Percentiles rank a stretch among this genome's conserved stretches.
phyloP scores from a whole-genome alignment of 148 eudicot species.

The Rhododendron ferrugineum region DNA sequence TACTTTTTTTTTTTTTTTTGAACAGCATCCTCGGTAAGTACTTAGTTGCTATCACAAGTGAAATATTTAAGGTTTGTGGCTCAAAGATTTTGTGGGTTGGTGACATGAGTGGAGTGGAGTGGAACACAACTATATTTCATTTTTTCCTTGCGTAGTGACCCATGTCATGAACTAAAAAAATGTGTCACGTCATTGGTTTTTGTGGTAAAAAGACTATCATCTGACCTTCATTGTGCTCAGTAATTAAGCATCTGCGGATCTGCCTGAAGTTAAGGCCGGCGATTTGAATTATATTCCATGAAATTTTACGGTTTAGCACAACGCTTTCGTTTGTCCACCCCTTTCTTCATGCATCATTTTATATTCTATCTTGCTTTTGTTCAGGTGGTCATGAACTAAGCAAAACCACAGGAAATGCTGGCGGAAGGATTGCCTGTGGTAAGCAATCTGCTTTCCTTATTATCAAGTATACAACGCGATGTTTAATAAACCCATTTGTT shows the following conservation, averaged over 20 bases:
- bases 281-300: background rate
- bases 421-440: slow-evolving; percentile 81
- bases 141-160: background rate
- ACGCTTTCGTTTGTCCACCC: background rate
- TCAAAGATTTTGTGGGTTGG: background rate
- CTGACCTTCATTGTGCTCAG: background rate
- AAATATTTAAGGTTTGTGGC: background rate
- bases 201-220: background rate
- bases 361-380: background rate
- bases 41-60: background rate
- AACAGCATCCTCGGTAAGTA: background rate
- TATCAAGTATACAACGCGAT: background rate
- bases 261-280: background rate
- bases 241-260: background rate
- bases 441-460: slow-evolving; percentile 15
- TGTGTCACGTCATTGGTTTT: background rate
- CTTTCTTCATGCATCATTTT: background rate
- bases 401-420: slow-evolving; percentile 77
- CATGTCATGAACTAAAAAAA: background rate
- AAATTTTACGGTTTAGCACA: background rate
- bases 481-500: background rate
- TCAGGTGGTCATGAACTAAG: slow-evolving; percentile 81
- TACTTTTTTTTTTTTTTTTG: background rate
- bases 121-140: background rate
- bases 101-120: background rate